Evolutionary conservation across 495 filamentous ascomycete species (phyloP).

Genomic region (Penicillium bovifimosum): DNA sequence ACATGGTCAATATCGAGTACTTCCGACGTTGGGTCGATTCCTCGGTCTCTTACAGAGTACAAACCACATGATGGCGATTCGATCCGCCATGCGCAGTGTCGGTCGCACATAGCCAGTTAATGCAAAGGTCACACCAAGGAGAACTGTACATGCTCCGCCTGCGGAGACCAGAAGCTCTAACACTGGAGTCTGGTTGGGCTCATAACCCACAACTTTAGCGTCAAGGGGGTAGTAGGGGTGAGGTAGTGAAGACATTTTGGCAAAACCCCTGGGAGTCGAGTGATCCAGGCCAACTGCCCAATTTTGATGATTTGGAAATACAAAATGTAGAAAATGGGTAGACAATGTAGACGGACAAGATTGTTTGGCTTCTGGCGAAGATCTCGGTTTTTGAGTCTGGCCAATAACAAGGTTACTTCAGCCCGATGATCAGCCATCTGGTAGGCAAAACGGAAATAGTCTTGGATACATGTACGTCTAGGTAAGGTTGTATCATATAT

Average conservation of each 20-base stretch:
- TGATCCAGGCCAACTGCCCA: background rate
- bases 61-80: slow-evolving; percentile 61
- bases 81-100: slow-evolving; percentile 43
- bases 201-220: slow-evolving; percentile 55
- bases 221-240: slow-evolving; percentile 73
- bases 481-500: too few species aligned
- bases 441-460: too few species aligned
- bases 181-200: slow-evolving; percentile 53
- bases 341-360: background rate
- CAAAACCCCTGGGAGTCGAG: background rate
- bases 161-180: slow-evolving; percentile 50
- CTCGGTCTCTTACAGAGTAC: slow-evolving; percentile 48
- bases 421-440: too few species aligned
- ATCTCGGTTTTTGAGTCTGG: background rate
- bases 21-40: background rate
- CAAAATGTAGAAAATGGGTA: background rate
- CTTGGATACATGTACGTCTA: too few species aligned
- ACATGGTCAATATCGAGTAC: slow-evolving; percentile 4
- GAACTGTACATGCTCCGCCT: slow-evolving; percentile 41
- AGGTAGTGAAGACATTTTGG: slow-evolving; percentile 19
- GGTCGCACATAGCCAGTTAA: slow-evolving; percentile 45
- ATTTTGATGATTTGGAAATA: background rate
- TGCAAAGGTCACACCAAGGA: slow-evolving; percentile 47
- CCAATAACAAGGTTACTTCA: background rate
- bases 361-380: background rate